Percentiles rank a stretch among this genome's conserved stretches.
phyloP scores from a whole-genome alignment of 2,329 filamentous ascomycete species.

The Pseudocercospora crystallina region DNA sequence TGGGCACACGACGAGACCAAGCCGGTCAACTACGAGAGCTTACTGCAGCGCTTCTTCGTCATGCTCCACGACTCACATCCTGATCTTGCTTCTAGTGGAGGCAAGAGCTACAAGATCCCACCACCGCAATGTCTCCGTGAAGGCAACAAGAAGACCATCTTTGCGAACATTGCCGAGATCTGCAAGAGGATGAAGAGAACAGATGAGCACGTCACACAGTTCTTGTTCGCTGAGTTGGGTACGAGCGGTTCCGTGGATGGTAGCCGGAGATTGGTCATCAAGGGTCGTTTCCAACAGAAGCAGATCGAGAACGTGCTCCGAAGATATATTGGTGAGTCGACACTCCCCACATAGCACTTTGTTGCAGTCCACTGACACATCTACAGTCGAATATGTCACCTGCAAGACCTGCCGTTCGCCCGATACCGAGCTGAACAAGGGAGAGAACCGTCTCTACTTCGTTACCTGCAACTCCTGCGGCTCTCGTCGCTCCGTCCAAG shows the following conservation, averaged over 20 bases:
- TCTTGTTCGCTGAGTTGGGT: constrained; percentile 96
- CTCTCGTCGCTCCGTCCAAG: constrained; percentile 78
- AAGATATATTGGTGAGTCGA: constrained; percentile 81
- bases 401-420: constrained; percentile 97
- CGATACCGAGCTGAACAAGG: constrained; percentile 95
- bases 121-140: constrained; percentile 97
- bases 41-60: constrained; percentile 90
- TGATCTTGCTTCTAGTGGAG: constrained; percentile 73
- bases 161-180: constrained; percentile 98
- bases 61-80: constrained; percentile 95
- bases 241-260: constrained; percentile 95
- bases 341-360: not conserved
- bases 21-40: constrained; percentile 77
- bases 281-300: constrained; percentile 99
- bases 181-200: constrained; percentile 99
- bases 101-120: constrained; percentile 98
- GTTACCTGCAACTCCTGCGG: constrained; percentile 82
- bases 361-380: constrained; percentile 25
- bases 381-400: constrained; percentile 86
- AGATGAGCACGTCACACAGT: constrained; percentile 88
- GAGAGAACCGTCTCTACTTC: constrained; percentile 98
- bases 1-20: constrained; percentile 80
- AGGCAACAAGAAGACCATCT: constrained; percentile 99
- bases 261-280: constrained; percentile 90
- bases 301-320: constrained; percentile 96